Base-by-base conservation (phyloP, 2,329 filamentous ascomycete species). In the Cordyceps militaris region DNA sequence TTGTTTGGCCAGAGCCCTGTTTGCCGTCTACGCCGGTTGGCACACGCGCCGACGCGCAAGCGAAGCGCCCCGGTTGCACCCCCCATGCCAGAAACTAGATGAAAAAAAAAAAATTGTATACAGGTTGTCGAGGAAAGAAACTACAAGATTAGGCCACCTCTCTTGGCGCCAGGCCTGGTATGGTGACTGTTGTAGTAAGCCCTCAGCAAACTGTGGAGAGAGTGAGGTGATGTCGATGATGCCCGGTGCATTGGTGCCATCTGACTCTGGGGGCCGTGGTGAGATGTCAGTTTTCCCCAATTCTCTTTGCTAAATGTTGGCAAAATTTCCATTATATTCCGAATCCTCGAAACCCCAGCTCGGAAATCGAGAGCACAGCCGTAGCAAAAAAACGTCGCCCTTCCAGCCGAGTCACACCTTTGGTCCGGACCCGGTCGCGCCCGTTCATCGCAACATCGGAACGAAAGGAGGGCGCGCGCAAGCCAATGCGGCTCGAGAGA, bases 141-240 rank as follows among this genome's bases (percentile, higher is more conserved):
- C 26, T 46, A 44, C 40, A 46, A 14, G 21, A 46, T 14, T 16
- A 28, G 36, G 38, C 50, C 5, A 6, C 36, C 34, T 13, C 30
- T 14, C 48, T 56, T 56, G 54, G 54, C 54, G 52, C 23, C 10
- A 24, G 53, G 34, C 43, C 26, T 32, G 24, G 26, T 8, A 42
- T 49, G 44, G 54, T 34, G 14, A 44, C 54, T 19, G 24, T 21
- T 49, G 54, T 57, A 57, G 55, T 57, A 57, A 57, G 55, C 55
- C 46, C 55, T 57, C 55, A 57, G 46, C 55, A 57, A 50, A 57
- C 55, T 43, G 55, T 57, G 55, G 55, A 57, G 55, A 51, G 55
- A 46, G 55, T 57, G 55, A 57, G 55, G 55, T 57, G 55, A 57
- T 50, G 55, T 44, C 50, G 46, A 50, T 50, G 46, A 50, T 50